Evolutionary conservation across 306 rosid species (phyloP).

Genomic region (Rosa multiflora): DNA sequence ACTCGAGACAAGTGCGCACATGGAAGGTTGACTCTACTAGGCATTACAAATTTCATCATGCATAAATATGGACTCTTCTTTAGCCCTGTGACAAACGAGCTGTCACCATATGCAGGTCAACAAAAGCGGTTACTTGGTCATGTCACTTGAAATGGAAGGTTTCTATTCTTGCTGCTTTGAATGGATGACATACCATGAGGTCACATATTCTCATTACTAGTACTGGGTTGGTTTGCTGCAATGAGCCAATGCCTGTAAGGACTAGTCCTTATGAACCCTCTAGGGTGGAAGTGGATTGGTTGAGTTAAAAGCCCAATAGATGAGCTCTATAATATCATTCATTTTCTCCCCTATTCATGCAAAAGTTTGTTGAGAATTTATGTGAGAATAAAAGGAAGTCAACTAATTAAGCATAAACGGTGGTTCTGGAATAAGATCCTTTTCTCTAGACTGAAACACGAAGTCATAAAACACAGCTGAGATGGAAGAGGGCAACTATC

Average conservation of each 20-base stretch:
- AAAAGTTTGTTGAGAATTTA: neutral
- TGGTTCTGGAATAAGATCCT: neutral
- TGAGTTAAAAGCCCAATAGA: neutral
- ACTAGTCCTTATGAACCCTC: neutral
- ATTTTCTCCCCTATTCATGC: neutral
- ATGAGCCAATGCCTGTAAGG: neutral
- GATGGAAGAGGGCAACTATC: neutral
- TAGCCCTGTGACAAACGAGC: neutral
- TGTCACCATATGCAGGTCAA: neutral
- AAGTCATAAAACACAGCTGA: neutral
- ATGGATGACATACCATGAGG: neutral
- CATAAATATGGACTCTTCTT: neutral
- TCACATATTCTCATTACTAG: neutral
- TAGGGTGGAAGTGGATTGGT: neutral
- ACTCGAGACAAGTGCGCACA: too few relatives aligned
- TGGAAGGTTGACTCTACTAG: neutral
- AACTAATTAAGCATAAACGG: neutral
- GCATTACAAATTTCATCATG: neutral
- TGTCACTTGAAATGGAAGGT: slow-evolving; percentile 1
- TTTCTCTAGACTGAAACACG: neutral
- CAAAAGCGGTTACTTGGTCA: neutral
- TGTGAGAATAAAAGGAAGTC: neutral
- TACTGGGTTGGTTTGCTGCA: neutral
- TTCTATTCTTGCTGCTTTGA: neutral
- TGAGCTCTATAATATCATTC: neutral